Conservation (phyloP, 345 rosid genomes). For the Rhodamnia argentea region DNA sequence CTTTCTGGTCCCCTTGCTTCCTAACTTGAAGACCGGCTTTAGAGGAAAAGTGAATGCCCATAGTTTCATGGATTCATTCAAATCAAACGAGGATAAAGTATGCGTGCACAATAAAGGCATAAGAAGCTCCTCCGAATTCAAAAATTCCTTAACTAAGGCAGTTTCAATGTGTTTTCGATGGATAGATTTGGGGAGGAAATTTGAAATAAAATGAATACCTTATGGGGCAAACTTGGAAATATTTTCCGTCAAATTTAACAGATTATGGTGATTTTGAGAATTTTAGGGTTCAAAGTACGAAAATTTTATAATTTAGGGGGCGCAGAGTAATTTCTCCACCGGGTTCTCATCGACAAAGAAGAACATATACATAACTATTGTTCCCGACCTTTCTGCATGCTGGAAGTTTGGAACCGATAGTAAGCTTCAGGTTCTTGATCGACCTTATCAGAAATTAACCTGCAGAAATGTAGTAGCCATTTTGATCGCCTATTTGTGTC, state of each 20-base stretch:
- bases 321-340: neutral
- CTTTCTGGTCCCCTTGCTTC: neutral
- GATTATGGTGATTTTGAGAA: neutral
- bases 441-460: neutral
- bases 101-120: neutral
- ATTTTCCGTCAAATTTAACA: neutral
- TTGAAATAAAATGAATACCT: neutral
- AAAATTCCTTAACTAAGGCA: neutral
- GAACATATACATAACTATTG: neutral
- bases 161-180: neutral
- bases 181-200: neutral
- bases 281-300: neutral
- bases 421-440: neutral
- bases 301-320: neutral
- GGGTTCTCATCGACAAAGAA: neutral
- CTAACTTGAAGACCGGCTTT: neutral
- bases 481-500: neutral
- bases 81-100: neutral
- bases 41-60: neutral
- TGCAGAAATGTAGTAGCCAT: neutral
- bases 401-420: too few relatives aligned
- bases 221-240: neutral
- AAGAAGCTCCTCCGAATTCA: neutral
- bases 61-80: neutral
- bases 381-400: neutral